Conservation (phyloP, 2,329 filamentous ascomycete genomes). For the Orbilia javanica region DNA sequence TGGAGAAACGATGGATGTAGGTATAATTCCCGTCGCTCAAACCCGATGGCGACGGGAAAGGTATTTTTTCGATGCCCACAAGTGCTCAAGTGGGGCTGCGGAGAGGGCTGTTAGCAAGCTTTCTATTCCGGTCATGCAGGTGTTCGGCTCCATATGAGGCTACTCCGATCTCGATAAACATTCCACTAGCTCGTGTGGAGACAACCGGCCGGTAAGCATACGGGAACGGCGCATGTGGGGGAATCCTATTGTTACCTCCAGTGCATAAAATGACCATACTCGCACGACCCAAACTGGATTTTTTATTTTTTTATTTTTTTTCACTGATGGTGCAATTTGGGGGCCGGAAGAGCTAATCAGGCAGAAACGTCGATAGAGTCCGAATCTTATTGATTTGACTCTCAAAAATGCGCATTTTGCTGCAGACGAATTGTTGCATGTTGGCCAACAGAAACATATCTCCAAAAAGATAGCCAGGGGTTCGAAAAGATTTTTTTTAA, state of each 20-base stretch:
- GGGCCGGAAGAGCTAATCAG: slow-evolving; percentile 33
- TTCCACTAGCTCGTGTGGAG: slow-evolving; percentile 11
- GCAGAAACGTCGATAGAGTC: slow-evolving; percentile 20
- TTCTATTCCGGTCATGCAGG: background rate
- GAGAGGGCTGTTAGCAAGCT: slow-evolving; percentile 24
- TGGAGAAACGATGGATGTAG: background rate
- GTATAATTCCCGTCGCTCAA: slow-evolving; percentile 25
- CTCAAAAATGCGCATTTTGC: slow-evolving; percentile 38
- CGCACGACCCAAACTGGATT: slow-evolving; percentile 26
- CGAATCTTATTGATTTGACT: slow-evolving; percentile 15
- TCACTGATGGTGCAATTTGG: slow-evolving; percentile 33
- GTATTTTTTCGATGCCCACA: background rate
- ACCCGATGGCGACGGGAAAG: slow-evolving; percentile 4
- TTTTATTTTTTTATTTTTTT: too few relatives aligned
- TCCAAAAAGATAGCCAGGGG: background rate
- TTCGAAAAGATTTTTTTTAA: background rate
- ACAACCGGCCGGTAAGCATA: slow-evolving; percentile 3
- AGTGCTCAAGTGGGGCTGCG: slow-evolving; percentile 10
- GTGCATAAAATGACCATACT: slow-evolving; percentile 31
- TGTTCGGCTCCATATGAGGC: background rate
- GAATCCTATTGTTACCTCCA: background rate
- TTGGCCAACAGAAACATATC: slow-evolving; percentile 29
- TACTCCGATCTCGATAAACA: slow-evolving; percentile 37
- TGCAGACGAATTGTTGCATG: background rate
- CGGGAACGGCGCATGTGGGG: slow-evolving; percentile 29